Evolutionary conservation across 768 basidiomycete species (phyloP), one percentile per base, ranked within the genome.

Genomic region (Dictyophora rubrovolvata): DNA sequence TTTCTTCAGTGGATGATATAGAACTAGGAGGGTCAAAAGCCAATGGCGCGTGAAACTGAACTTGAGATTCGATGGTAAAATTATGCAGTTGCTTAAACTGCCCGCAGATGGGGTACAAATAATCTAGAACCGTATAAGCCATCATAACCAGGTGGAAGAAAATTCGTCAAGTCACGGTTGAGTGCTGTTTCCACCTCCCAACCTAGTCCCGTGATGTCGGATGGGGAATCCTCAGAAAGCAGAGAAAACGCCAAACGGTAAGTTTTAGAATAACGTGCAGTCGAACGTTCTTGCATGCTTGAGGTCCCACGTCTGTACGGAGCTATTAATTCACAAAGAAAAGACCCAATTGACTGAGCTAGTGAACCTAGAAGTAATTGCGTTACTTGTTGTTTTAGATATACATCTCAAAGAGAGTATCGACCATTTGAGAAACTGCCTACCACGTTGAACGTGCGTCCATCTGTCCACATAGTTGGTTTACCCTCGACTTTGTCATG

Each of bases 21-120:
- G 79, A 49, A 5, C 68, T 60, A 7, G 64, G 68, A 9, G 92
- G 88, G 55, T 81, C 75, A 66, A 98, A 91, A 0, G 91, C 86
- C 49, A 98, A 73, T 0, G 93, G 94, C 5, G 92, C 91, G 65
- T 95, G 86, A 67, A 84, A 92, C 65, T 94, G 91, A 0, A 96
- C 81, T 73, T 98, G 95, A 60, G 92, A 95, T 74, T 97, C 93
- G 48, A 97, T 78, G 1, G 88, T 93, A 68, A 93, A 91, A 66
- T 94, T 92, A 74, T 97, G 91, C 17, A 98, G 71, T 16, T 76
- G 69, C 2, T 74, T 73, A 5, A 97, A 74, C 34, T 78, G 73
- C 14, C 76, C 68, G 10, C 90, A 69, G 9, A 87, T 74, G 0
- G 93, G 90, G 9, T 73, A 69, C 22, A 98, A 71, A 68, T 88